Evolutionary conservation across 768 basidiomycete species (phyloP).

Genomic region (Botryobasidium botryosum): DNA sequence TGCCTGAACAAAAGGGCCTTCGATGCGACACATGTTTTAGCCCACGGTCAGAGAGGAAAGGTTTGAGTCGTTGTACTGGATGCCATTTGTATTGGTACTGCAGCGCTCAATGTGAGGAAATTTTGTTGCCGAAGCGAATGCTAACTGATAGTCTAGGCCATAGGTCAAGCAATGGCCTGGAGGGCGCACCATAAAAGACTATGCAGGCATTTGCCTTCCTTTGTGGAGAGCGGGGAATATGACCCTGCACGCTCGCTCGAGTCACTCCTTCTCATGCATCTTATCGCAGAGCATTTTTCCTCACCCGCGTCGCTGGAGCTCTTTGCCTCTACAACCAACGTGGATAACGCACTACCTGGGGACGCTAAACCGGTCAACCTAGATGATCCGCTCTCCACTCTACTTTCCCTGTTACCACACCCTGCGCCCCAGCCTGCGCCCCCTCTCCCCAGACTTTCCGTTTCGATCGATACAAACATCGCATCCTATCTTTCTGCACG

Average conservation of each 20-base stretch:
- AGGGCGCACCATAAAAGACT: slow-evolving; percentile 42
- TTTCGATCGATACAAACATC: slow-evolving; percentile 4
- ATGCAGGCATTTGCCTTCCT: slow-evolving; percentile 42
- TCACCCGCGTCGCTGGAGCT: neutral
- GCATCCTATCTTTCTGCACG: slow-evolving; percentile 31
- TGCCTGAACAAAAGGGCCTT: too few species aligned
- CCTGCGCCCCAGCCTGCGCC: slow-evolving; percentile 15
- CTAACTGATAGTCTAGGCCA: neutral
- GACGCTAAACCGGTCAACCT: neutral
- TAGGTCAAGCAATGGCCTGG: slow-evolving; percentile 62
- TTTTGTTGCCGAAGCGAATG: slow-evolving; percentile 14
- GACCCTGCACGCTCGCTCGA: slow-evolving; percentile 38
- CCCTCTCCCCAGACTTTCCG: neutral
- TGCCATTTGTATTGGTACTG: slow-evolving; percentile 47
- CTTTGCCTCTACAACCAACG: neutral
- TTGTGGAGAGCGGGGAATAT: slow-evolving; percentile 27
- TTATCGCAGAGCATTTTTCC: slow-evolving; percentile 27
- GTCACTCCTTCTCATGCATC: slow-evolving; percentile 44
- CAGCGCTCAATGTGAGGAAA: slow-evolving; percentile 32
- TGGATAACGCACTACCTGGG: slow-evolving; percentile 10
- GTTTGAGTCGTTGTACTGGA: neutral
- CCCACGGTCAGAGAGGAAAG: too few species aligned
- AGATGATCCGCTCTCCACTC: slow-evolving; percentile 19
- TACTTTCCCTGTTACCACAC: slow-evolving; percentile 32
- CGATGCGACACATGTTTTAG: too few species aligned